Percentiles rank a stretch among this genome's conserved stretches.
These are phyloP conservation scores for Graphium sp. DNA, from an alignment of 2,329 filamentous ascomycete genomes.

Conservation along the genomic window DNA sequence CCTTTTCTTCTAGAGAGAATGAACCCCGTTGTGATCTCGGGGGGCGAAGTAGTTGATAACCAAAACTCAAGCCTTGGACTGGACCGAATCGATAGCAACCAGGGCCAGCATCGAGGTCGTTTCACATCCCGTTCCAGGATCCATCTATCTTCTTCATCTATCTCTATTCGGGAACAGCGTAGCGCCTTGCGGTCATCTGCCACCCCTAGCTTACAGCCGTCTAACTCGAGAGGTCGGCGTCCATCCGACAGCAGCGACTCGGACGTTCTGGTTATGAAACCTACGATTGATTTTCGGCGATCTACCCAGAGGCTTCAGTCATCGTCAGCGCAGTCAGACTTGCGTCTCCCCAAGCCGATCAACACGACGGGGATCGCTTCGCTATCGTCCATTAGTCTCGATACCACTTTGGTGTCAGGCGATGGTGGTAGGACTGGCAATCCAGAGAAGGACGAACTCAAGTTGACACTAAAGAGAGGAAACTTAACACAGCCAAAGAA, in stretches of 20 bases:
- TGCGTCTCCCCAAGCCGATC: conserved; percentile 36
- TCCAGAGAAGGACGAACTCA: conserved; percentile 2
- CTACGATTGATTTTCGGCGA: conserved; percentile 35
- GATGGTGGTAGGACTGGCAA: too few species aligned
- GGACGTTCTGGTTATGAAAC: conserved; percentile 26
- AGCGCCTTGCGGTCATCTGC: conserved; percentile 37
- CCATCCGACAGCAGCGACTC: conserved; percentile 42
- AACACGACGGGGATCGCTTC: conserved; percentile 23
- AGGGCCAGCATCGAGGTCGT: too few species aligned
- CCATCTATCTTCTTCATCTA: too few species aligned
- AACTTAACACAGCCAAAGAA: conserved; percentile 27
- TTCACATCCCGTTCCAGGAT: too few species aligned
- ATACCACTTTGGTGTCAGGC: conserved; percentile 39
- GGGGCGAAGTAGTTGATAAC: conserved; percentile 45
- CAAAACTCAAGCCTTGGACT: conserved; percentile 34
- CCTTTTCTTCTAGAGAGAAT: conserved; percentile 44
- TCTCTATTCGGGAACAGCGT: conserved; percentile 21
- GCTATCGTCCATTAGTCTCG: conserved; percentile 36
- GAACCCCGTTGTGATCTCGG: conserved; percentile 49
- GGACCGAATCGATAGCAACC: conserved; percentile 29
- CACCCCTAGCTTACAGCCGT: conserved; percentile 20
- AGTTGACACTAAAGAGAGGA: conserved; percentile 19
- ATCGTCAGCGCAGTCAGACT: conserved; percentile 17
- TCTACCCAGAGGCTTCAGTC: conserved; percentile 34
- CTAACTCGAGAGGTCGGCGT: conserved; percentile 12